Evolutionary conservation across 495 filamentous ascomycete genomes (phyloP), one percentile per base, ranked within the genome.

Genomic region (Penicillium taxi): DNA sequence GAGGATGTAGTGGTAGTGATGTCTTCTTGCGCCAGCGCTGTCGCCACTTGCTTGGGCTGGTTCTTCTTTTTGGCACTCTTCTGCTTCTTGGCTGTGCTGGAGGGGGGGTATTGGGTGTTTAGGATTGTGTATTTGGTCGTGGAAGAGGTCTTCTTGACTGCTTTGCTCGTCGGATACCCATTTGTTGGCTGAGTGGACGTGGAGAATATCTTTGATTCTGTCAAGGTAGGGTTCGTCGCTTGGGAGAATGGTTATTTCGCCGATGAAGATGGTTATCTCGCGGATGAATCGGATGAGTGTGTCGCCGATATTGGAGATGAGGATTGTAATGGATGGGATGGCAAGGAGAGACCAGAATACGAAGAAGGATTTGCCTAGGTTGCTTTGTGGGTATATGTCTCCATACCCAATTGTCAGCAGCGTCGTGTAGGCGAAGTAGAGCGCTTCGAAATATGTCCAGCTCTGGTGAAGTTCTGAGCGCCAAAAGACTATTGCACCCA

Each of bases 361-460:
- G 60, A 91, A 94, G 52, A 93, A 90, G 0, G 82, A 61, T 49
- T 79, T 84, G 1, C 82, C 84, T 2, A 78, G 67, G 44, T 83
- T 86, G 21, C 77, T 84, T 6, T 74, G 58, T 0, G 81, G 83
- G 20, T 73, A 75, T 20, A 79, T 66, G 43, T 94, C 86, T 2
- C 88, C 88, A 47, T 88, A 95, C 0, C 88, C 88, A 34, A 95
- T 86, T 1, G 88, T 94, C 5, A 89, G 66, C 22, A 94, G 70
- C 3, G 78, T 76, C 3, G 78, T 78, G 52, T 85, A 94, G 3
- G 82, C 58, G 57, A 91, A 93, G 54, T 93, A 95, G 5, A 94
- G 56, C 1, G 76, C 67, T 9, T 80, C 62, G 41, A 91, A 93
- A 48, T 94, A 95, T n/a, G 60, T 70, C 88, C 86, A 94, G 1